Evolutionary conservation across 768 basidiomycete species (phyloP).

Genomic region (Aureoboletus auriporus): DNA sequence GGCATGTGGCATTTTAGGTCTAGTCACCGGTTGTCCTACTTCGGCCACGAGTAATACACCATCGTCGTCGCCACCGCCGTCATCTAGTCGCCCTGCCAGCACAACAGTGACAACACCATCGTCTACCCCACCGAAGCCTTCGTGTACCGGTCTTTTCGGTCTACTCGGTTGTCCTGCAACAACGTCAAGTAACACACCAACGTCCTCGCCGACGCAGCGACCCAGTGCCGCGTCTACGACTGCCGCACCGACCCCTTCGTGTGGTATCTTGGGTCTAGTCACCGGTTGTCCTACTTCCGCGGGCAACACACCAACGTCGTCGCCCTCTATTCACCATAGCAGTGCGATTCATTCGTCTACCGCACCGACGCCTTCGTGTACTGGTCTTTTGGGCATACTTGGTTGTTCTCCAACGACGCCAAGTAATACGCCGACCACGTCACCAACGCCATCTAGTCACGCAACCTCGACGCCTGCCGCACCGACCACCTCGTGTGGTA

Average conservation of each 20-base stretch:
- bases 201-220: background rate
- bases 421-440: background rate
- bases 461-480: background rate
- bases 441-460: background rate
- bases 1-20: conserved; percentile 10
- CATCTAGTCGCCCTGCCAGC: background rate
- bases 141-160: conserved; percentile 1
- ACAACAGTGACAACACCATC: background rate
- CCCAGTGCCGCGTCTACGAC: background rate
- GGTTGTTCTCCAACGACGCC: conserved; percentile 2
- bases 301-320: background rate
- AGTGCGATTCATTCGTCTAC: background rate
- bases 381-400: conserved; percentile 9
- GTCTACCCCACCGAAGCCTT: background rate
- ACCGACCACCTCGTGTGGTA: conserved; percentile 6
- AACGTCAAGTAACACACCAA: background rate
- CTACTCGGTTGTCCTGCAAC: background rate
- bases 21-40: conserved; percentile 11
- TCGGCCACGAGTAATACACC: conserved; percentile 1
- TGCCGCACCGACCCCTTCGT: background rate
- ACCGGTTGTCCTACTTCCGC: conserved; percentile 11
- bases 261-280: conserved; percentile 11
- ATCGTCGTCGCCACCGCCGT: background rate
- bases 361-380: conserved; percentile 3
- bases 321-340: background rate